Base-by-base conservation (phyloP, 1,284 basidiomycete genomes). In the Ustilago hordei region DNA sequence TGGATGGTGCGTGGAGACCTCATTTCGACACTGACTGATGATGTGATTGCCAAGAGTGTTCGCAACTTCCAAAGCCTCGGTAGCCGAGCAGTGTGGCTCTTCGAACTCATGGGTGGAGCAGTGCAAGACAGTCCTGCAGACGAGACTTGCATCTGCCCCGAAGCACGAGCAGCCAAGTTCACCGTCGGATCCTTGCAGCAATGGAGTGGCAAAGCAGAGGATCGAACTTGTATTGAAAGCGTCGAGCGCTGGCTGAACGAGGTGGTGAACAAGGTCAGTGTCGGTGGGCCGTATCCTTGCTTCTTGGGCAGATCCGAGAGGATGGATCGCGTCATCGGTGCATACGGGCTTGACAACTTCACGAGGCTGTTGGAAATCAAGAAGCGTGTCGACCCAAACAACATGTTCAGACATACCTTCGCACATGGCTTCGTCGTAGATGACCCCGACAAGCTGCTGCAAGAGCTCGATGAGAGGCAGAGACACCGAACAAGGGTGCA, bases 151-250 rank as follows among this genome's bases (percentile, higher is more conserved):
- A 87, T 95, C 36, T 92, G 93, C 4, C 90, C 91, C 79, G 88
- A 89, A 15, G 92, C 93, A 80, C 91, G 94, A 32, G 89, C 92
- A 81, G 92, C 93, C 1, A 87, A 90, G 7, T 96, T 95, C 87
- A 94, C 92, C 3, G 91, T 95, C 53, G 93, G 93, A 2, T 94
- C 95, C 19, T 88, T 96, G 53, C 94, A 95, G 86, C 95, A 96
- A 85, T 96, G 95, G 95, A 91, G 92, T 68, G 91, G 94, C 86
- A 89, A 91, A 56, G 88, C 91, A 43, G 90, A 93, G 74, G 95
- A 96, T 80, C 90, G 91, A 23, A 88, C 90, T 19, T 95, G 94
- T 79, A 89, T 94, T 61, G 89, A 89, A 55, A 91, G 92, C 36
- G 93, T 93, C 12, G 92, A 95, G 85, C 90, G 91, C 82, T 86